Evolutionary conservation across 2,329 filamentous ascomycete genomes (phyloP).

Genomic region (Fusarium haematococcum): DNA sequence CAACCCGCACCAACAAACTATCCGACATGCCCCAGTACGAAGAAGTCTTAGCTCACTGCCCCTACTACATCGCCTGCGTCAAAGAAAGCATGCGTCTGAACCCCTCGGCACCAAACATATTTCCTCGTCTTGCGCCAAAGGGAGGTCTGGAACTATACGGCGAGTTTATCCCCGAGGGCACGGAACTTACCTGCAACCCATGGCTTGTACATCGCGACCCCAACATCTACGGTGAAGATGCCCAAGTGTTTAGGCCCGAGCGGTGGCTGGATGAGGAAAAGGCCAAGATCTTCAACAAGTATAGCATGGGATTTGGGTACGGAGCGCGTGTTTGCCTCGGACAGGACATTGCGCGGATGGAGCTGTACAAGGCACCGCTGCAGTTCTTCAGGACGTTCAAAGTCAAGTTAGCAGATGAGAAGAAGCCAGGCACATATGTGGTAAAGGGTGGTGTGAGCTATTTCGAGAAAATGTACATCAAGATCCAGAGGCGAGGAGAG

Average conservation of each 20-base stretch:
- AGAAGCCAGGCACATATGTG: slow-evolving; percentile 22
- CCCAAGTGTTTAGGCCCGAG: slow-evolving; percentile 53
- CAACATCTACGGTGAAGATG: slow-evolving; percentile 48
- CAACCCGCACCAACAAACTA: slow-evolving; percentile 50
- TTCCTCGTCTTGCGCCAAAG: slow-evolving; percentile 61
- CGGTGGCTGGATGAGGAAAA: slow-evolving; percentile 52
- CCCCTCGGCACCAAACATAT: slow-evolving; percentile 59
- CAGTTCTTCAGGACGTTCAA: slow-evolving; percentile 33
- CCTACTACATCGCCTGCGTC: slow-evolving; percentile 65
- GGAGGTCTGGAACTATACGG: slow-evolving; percentile 56
- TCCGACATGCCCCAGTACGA: slow-evolving; percentile 49
- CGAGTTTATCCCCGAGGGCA: slow-evolving; percentile 46
- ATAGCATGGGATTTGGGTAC: slow-evolving; percentile 52
- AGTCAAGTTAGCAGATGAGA: slow-evolving; percentile 14
- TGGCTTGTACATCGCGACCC: slow-evolving; percentile 52
- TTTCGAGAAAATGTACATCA: slow-evolving; percentile 31
- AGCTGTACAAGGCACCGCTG: slow-evolving; percentile 48
- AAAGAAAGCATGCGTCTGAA: slow-evolving; percentile 66
- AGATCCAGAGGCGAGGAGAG: slow-evolving; percentile 8
- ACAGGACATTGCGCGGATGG: slow-evolving; percentile 57
- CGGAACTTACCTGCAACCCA: slow-evolving; percentile 51
- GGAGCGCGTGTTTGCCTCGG: slow-evolving; percentile 58
- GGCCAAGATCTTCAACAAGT: slow-evolving; percentile 45
- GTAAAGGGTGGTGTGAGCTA: slow-evolving; percentile 36
- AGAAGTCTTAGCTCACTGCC: slow-evolving; percentile 38